Percentiles rank a stretch among this genome's conserved stretches.
These are phyloP conservation scores for Elaphomyces granulatus DNA, from an alignment of 495 filamentous ascomycete species.

Conservation along the genomic window DNA sequence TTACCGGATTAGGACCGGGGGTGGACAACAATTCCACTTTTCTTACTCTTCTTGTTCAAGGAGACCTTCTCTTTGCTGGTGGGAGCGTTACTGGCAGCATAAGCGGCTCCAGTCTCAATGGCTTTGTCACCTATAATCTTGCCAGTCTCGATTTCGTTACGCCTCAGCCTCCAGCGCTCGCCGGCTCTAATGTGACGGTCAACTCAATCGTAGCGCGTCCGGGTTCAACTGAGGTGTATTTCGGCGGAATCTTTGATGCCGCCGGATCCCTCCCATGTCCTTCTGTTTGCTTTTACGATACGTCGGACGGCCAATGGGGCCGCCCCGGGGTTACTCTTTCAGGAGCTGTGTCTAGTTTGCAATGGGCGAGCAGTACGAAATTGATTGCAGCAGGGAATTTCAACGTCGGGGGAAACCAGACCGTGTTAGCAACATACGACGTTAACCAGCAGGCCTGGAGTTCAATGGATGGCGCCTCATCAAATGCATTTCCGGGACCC, in stretches of 20 bases:
- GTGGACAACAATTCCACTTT: constrained; percentile 62
- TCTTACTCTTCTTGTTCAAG: constrained; percentile 49
- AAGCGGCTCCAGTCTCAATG: constrained; percentile 46
- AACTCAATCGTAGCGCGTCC: constrained; percentile 58
- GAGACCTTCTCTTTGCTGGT: constrained; percentile 64
- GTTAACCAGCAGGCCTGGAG: constrained; percentile 47
- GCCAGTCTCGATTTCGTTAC: constrained; percentile 39
- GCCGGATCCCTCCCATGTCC: constrained; percentile 77
- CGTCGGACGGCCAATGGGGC: constrained; percentile 55
- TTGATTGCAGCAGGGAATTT: constrained; percentile 69
- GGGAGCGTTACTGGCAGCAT: constrained; percentile 61
- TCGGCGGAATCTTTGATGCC: constrained; percentile 65
- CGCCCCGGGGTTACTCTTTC: constrained; percentile 52
- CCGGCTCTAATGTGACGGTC: constrained; percentile 52
- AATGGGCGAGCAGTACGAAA: constrained; percentile 55
- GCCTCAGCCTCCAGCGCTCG: constrained; percentile 55
- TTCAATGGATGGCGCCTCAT: constrained; percentile 44
- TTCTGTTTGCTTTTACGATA: constrained; percentile 65
- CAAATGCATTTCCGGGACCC: constrained; percentile 53
- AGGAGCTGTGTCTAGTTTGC: constrained; percentile 54
- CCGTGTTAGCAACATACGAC: constrained; percentile 64
- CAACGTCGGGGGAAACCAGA: constrained; percentile 44
- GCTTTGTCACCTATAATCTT: constrained; percentile 72
- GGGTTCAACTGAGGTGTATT: constrained; percentile 57
- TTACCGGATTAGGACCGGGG: constrained; percentile 55